phyloP scores from a whole-genome alignment of 805 yeast species.

The Hanseniaspora clermontiae region DNA sequence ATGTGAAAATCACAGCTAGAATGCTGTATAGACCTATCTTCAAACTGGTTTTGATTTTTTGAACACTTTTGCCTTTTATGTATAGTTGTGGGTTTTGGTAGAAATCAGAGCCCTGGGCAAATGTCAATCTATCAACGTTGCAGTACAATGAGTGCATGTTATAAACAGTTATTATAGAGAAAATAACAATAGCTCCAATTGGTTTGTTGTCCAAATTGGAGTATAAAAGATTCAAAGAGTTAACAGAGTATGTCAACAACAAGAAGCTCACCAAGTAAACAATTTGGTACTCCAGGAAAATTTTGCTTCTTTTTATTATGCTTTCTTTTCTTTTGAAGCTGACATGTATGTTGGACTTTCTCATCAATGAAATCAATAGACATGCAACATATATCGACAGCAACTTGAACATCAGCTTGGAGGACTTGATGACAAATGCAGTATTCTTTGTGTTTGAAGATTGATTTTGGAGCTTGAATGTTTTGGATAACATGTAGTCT shows the following conservation, averaged over 20 bases:
- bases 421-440: neutral
- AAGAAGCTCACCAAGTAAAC: conserved; percentile 4
- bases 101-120: conserved; percentile 29
- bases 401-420: neutral
- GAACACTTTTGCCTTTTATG: conserved; percentile 15
- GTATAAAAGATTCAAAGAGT: neutral
- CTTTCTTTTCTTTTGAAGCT: conserved; percentile 17
- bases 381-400: conserved; percentile 22
- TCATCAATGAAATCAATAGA: conserved; percentile 28
- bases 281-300: neutral
- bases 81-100: conserved; percentile 30
- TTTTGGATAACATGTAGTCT: neutral
- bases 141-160: conserved; percentile 38
- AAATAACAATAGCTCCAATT: neutral
- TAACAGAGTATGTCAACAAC: neutral
- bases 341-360: conserved; percentile 33
- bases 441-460: no score
- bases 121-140: conserved; percentile 43
- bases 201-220: conserved; percentile 4
- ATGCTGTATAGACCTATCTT: conserved; percentile 31
- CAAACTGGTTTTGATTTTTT: conserved; percentile 16
- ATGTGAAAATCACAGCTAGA: conserved; percentile 24
- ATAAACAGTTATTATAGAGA: conserved; percentile 35
- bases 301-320: neutral
- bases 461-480: neutral